phyloP scores from a whole-genome alignment of 2,329 filamentous ascomycete species.

The Xylariaceae sp. region DNA sequence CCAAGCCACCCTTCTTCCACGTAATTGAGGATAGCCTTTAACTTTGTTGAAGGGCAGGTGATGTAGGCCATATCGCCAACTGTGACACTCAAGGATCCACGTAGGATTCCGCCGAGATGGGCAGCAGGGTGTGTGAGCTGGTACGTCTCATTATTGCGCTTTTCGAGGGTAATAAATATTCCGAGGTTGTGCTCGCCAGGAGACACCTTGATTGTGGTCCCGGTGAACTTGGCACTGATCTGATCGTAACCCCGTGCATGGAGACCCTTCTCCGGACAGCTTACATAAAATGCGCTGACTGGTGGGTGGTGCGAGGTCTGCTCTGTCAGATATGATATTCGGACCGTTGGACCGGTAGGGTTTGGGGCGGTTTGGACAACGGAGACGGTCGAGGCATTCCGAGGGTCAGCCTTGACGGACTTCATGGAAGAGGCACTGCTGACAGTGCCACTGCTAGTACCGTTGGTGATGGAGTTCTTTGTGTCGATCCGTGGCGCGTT shows the following conservation, averaged over 20 bases:
- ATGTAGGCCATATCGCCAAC: slow-evolving; percentile 88
- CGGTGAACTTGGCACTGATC: slow-evolving; percentile 95
- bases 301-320: slow-evolving; percentile 98
- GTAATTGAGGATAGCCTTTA: slow-evolving; percentile 91
- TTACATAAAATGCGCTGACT: slow-evolving; percentile 91
- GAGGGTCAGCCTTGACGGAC: slow-evolving; percentile 36
- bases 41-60: slow-evolving; percentile 81
- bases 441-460: slow-evolving; percentile 24
- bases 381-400: slow-evolving; percentile 45
- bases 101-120: slow-evolving; percentile 80
- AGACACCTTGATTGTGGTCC: slow-evolving; percentile 85
- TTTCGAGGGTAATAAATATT: slow-evolving; percentile 86
- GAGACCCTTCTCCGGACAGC: slow-evolving; percentile 87
- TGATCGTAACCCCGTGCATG: slow-evolving; percentile 90
- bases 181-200: slow-evolving; percentile 92
- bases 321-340: slow-evolving; percentile 91
- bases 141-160: slow-evolving; percentile 82
- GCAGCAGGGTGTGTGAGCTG: slow-evolving; percentile 94
- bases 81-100: slow-evolving; percentile 82
- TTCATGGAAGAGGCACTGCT: slow-evolving; percentile 46
- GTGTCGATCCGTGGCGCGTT: slow-evolving; percentile 63
- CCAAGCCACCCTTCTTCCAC: slow-evolving; percentile 93
- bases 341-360: slow-evolving; percentile 52
- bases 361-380: slow-evolving; percentile 44
- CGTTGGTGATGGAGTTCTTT: slow-evolving; percentile 30